phyloP scores from a whole-genome alignment of 306 rosid species.

The Cucurbita ficifolia region DNA sequence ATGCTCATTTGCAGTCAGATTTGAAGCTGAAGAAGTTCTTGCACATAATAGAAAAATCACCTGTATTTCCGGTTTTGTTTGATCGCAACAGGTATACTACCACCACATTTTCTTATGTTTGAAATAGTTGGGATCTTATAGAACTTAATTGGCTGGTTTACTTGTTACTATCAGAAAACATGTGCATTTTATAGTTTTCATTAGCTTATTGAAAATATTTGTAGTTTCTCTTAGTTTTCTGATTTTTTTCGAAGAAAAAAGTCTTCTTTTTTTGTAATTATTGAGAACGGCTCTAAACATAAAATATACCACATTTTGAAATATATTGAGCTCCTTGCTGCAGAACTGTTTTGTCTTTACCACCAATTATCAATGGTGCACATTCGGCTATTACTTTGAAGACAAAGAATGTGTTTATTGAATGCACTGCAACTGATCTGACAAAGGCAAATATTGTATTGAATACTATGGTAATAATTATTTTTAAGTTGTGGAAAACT shows the following conservation, averaged over 20 bases:
- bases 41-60: constrained; percentile 74
- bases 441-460: constrained; percentile 91
- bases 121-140: not conserved
- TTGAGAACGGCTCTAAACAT: not conserved
- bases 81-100: constrained; percentile 52
- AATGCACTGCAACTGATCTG: constrained; percentile 94
- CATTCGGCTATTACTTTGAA: constrained; percentile 81
- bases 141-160: not conserved
- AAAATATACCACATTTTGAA: not conserved
- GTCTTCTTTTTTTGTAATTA: not conserved
- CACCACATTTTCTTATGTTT: not conserved
- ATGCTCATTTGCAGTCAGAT: constrained; percentile 55
- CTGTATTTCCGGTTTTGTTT: constrained; percentile 70
- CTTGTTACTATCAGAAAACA: not conserved
- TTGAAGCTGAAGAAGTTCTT: constrained; percentile 88
- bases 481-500: constrained; percentile 4
- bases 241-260: not conserved
- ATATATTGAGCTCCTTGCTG: not conserved
- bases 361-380: constrained; percentile 89
- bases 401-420: constrained; percentile 75
- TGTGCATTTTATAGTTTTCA: not conserved
- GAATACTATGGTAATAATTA: constrained; percentile 59
- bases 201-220: not conserved
- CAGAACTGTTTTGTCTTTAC: constrained; percentile 86
- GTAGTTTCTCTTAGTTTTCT: not conserved